Base-by-base conservation (phyloP, 169 alveolate genomes). In the Eimeria sp. region DNA sequence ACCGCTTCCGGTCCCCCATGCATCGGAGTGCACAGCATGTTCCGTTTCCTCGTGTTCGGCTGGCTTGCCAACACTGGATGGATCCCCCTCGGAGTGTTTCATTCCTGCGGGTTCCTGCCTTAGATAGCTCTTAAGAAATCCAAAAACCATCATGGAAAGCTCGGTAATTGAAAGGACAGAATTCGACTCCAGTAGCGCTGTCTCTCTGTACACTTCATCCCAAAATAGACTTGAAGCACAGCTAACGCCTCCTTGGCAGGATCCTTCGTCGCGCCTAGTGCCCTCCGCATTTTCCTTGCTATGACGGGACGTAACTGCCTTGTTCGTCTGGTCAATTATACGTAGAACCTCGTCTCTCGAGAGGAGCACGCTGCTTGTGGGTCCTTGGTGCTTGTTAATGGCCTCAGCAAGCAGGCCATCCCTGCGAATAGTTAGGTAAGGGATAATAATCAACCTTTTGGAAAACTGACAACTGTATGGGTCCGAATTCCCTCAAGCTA, bases 91-190 rank as follows among this genome's bases (percentile, higher is more conserved):
- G 30, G 87, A 30, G 34, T 2, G 54, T 14, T 30, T 45, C 58
- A 20, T 25, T 9, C 11, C 86, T 78, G 70, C 11, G 58, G 63
- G 16, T 20, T 47, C 72, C 30, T 89, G 87, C 34, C 73, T 78
- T 22, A 93, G 49, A 47, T 93, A 93, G 67, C 87, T 65, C 73
- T 83, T 65, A 40, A 93, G 96, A 49, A 93, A 93, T 7, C 86
- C 96, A 43, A 93, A 83, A n/a, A 93, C 96, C 96, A 93, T 93
- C 76, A 54, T 67, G 88, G 96, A 93, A 27, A 93, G 93, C 43
- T 93, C 94, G n/a, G 67, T 88, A 82, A 93, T n/a, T 18, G 96
- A 93, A 47, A 93, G 88, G 45, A 49, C 82, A 27, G 96, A 88
- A 2, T 76, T 30, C n/a, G 88, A 54, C 2, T 82, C 82, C 25